Base-by-base conservation (phyloP, 1,284 basidiomycete genomes). In the Tranzscheliella williamsii region DNA sequence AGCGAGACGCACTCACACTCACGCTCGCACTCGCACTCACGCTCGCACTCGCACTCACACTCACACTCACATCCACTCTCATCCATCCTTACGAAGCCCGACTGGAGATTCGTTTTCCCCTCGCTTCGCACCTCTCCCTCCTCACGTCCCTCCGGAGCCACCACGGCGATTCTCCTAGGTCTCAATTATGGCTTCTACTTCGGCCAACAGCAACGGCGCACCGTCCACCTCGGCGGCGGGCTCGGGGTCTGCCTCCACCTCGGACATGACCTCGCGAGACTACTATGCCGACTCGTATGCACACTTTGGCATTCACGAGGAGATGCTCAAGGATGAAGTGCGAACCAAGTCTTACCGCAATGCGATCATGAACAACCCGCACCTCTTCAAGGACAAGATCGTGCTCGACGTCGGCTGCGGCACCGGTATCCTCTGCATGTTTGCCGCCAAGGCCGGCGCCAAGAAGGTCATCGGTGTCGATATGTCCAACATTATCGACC, bases 401-500 rank as follows among this genome's bases (percentile, higher is more conserved):
- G 95, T 99, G 3, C 84, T 99, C 45, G 95, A 99, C 78, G 94
- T 99, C 64, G 95, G 95, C 33, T 98, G 95, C 76, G 95, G 95
- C 37, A 99, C 95, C 7, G 95, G 95, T 55, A 98, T 99, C 67
- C 83, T 99, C 35, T 94, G 90, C 73, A 96, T 99, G 93, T 99
- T 99, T 75, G 95, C 95, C 39, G 92, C 94, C 44, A 93, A 90
- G 80, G 95, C 95, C 23, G 95, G 95, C 33, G 95, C 95, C 38
- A 87, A 89, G 75, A 91, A 90, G 70, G 95, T 99, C 27, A 73
- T 77, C 24, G 75, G 75, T 33, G 94, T 99, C 79, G 95, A 99
- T 81, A 98, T 98, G 95, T 96, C 91, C 64, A 97, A 98, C 82
- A 99, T 99, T 81, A 90, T 97, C 78, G 94, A 97, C 81, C 93